Percentiles rank a stretch among this genome's conserved stretches.
Conservation (phyloP, 306 rosid species). For the Fragaria iinumae region DNA sequence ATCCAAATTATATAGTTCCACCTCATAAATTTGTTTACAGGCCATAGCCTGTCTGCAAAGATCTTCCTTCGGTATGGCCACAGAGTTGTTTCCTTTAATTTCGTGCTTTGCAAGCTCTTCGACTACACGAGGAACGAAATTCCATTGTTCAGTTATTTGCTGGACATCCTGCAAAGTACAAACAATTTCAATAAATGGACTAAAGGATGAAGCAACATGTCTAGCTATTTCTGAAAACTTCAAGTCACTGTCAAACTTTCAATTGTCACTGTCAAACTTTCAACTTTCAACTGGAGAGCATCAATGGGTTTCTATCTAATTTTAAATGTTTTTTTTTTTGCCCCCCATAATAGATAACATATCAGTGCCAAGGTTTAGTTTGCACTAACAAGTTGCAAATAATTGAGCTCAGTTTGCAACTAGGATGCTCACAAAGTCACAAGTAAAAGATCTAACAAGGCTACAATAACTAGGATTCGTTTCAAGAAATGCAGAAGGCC, state of each 20-base stretch:
- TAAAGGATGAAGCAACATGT: not conserved
- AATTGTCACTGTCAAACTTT: not conserved
- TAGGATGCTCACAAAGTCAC: constrained; percentile 1
- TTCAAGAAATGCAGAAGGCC: constrained; percentile 2
- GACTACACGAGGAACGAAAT: constrained; percentile 68
- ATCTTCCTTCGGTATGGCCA: constrained; percentile 57
- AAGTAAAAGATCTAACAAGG: not conserved
- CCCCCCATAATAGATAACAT: not conserved
- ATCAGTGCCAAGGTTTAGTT: not conserved
- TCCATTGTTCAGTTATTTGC: constrained; percentile 70
- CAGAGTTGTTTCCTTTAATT: constrained; percentile 22
- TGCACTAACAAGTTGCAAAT: not conserved
- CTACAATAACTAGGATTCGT: not conserved
- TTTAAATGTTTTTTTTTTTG: not conserved
- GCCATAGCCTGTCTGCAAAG: constrained; percentile 55
- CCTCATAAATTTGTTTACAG: constrained; percentile 66
- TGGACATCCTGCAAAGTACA: constrained; percentile 50
- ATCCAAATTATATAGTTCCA: constrained; percentile 44
- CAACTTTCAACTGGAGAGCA: not conserved
- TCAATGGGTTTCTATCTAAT: not conserved
- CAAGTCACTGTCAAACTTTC: not conserved
- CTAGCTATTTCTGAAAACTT: not conserved
- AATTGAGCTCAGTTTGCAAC: constrained; percentile 1
- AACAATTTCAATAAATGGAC: not conserved
- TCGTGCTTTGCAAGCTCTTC: constrained; percentile 69